phyloP scores from a whole-genome alignment of 2,329 filamentous ascomycete genomes.

The Penicillium sp. region DNA sequence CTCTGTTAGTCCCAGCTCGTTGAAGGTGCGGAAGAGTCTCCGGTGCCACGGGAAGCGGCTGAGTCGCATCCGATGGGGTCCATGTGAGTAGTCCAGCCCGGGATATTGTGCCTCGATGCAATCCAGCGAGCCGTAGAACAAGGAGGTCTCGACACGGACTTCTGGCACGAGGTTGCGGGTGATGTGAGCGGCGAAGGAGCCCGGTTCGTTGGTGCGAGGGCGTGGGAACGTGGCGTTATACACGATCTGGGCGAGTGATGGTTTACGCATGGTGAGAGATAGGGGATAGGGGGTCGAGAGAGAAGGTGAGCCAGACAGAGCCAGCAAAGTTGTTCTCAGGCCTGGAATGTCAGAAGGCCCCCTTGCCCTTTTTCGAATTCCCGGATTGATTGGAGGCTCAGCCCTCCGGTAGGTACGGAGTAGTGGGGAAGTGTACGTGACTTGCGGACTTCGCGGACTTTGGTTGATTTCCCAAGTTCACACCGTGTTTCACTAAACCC shows the following conservation, averaged over 20 bases:
- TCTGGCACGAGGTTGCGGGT: conserved; percentile 65
- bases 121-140: conserved; percentile 66
- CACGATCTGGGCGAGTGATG: conserved; percentile 60
- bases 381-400: not conserved
- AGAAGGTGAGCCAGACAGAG: not conserved
- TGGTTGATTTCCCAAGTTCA: not conserved
- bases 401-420: not conserved
- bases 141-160: conserved; percentile 64
- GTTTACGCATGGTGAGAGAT: conserved; percentile 59
- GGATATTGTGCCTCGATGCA: conserved; percentile 68
- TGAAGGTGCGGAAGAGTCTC: conserved; percentile 62
- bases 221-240: conserved; percentile 61
- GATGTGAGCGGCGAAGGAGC: conserved; percentile 61
- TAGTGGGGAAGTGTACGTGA: not conserved
- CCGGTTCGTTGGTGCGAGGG: conserved; percentile 58
- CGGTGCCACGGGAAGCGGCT: conserved; percentile 63
- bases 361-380: conserved; percentile 12
- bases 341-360: conserved; percentile 8
- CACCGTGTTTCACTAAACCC: too few species aligned
- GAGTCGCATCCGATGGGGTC: conserved; percentile 63
- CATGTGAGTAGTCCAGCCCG: conserved; percentile 64
- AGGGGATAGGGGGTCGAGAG: conserved; percentile 2
- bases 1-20: conserved; percentile 59
- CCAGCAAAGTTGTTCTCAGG: conserved; percentile 1
- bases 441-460: not conserved